A percentile compares a stretch with the other conserved stretches of the same genome.
Evolutionary conservation across 768 basidiomycete species (phyloP).

Genomic region (Paxillus rubicundulus): DNA sequence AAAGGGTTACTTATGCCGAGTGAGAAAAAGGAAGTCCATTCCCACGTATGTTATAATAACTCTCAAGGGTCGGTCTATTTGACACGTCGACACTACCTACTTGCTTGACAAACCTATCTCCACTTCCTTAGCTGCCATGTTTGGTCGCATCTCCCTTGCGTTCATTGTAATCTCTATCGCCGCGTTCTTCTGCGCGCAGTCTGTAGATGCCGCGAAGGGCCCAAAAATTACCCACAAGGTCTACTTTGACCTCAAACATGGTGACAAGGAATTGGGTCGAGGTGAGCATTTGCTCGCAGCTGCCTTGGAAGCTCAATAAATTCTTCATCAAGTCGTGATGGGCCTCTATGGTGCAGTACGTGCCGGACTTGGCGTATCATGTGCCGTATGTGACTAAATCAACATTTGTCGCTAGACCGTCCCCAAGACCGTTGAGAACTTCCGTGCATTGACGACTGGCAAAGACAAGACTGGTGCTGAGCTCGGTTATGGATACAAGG

Average conservation of each 20-base stretch:
- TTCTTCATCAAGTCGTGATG: slow-evolving; percentile 57
- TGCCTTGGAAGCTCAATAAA: slow-evolving; percentile 4
- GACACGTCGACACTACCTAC: slow-evolving; percentile 20
- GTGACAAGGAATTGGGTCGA: slow-evolving; percentile 81
- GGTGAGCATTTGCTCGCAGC: slow-evolving; percentile 41
- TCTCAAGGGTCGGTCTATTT: not conserved
- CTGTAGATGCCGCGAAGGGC: slow-evolving; percentile 78
- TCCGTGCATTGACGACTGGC: slow-evolving; percentile 89
- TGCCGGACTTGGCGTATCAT: slow-evolving; percentile 6
- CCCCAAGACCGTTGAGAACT: slow-evolving; percentile 96
- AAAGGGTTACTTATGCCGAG: no score
- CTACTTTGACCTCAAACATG: slow-evolving; percentile 94
- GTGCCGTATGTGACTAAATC: not conserved
- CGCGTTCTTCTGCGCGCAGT: slow-evolving; percentile 68
- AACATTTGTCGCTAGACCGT: slow-evolving; percentile 58
- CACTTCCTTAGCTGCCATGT: slow-evolving; percentile 35
- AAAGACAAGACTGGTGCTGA: slow-evolving; percentile 61
- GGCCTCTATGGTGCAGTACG: slow-evolving; percentile 88
- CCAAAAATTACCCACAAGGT: slow-evolving; percentile 91
- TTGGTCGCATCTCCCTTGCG: slow-evolving; percentile 59
- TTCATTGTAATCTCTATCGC: slow-evolving; percentile 62
- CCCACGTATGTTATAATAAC: slow-evolving; percentile 13
- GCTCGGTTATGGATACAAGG: slow-evolving; percentile 89
- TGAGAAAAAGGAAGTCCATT: slow-evolving; percentile 21
- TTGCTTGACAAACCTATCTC: slow-evolving; percentile 4